phyloP scores from a whole-genome alignment of 169 alveolate species.

The Cryptosporidium felis region DNA sequence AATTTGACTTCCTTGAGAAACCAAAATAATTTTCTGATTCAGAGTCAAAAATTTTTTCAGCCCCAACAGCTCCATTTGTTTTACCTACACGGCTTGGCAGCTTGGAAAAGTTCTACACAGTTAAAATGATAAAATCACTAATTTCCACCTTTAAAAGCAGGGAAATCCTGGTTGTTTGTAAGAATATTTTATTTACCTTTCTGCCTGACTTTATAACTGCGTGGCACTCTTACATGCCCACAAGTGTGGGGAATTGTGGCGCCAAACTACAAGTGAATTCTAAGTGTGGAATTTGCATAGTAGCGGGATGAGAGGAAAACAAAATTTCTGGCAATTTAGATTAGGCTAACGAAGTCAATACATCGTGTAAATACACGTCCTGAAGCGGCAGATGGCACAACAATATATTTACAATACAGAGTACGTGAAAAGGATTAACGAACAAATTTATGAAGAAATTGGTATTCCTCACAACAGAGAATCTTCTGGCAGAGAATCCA shows the following conservation, averaged over 20 bases:
- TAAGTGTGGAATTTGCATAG: slow-evolving; percentile 3
- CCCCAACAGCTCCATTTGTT: not conserved
- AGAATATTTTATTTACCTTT: no score
- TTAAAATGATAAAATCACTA: no score
- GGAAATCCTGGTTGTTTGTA: no score
- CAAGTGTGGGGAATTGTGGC: slow-evolving; percentile 32
- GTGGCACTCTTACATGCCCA: slow-evolving; percentile 57
- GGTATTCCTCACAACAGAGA: not conserved
- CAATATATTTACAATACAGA: slow-evolving; percentile 31
- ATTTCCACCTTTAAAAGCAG: no score
- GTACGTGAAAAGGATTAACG: slow-evolving; percentile 5
- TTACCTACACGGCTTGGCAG: not conserved
- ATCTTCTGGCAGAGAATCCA: not conserved
- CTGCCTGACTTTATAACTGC: no score
- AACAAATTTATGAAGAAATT: slow-evolving; percentile 12
- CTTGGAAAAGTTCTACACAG: no score
- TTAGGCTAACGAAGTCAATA: no score
- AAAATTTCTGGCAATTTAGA: no score
- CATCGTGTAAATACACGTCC: no score
- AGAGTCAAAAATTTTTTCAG: not conserved
- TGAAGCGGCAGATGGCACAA: slow-evolving; percentile 50
- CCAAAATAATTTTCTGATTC: not conserved
- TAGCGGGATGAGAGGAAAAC: not conserved
- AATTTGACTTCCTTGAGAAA: not conserved
- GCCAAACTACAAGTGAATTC: not conserved